Evolutionary conservation across 2,329 filamentous ascomycete species (phyloP), one percentile per base, ranked within the genome.

Genomic region (Fusarium secorum): DNA sequence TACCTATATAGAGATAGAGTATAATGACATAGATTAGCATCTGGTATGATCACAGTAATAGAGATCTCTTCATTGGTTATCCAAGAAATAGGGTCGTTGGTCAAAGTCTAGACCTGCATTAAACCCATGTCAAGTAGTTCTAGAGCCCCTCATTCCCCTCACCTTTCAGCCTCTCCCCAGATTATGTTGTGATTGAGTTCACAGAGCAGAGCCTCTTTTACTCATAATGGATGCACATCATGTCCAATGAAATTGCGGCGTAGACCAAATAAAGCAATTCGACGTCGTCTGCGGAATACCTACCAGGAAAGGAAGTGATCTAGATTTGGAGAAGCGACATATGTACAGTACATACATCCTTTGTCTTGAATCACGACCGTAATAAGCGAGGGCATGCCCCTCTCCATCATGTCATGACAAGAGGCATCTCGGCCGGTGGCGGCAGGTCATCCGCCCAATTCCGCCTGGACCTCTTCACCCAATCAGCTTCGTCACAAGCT

Each of bases 201-300:
- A 62, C 44, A 62, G 58, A 68, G 35, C 71, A 72, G 72, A 74
- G 70, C 66, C 63, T 72, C 49, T 42, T 74, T 42, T 68, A 44
- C 51, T 75, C 57, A 67, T 67, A 57, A 67, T 67, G 62, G 65
- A 55, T 68, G 64, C 35, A 60, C 46, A 14, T 39, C 14, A 18
- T 67, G 32, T 39, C 26, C 41, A 66, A 66, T 61, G 24, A 48
- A 18, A 48, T 53, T 61, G 60, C 61, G 51, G 59, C 70, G 49
- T 49, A 72, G 64, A 66, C 73, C 56, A 44, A 54, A 70, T 61
- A 39, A 55, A 65, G 63, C 60, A 68, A 60, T 46, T 39, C 26
- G n/a, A 36, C 20, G 17, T 13, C 20, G 17, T 13, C 30, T 41
- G 20, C 35, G 38, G 44, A 15, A 30, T 26, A 35, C 32, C 32